Percentiles rank a stretch among this genome's conserved stretches.
Conservation (phyloP, 768 basidiomycete genomes). For the Leccinum incarnatum region DNA sequence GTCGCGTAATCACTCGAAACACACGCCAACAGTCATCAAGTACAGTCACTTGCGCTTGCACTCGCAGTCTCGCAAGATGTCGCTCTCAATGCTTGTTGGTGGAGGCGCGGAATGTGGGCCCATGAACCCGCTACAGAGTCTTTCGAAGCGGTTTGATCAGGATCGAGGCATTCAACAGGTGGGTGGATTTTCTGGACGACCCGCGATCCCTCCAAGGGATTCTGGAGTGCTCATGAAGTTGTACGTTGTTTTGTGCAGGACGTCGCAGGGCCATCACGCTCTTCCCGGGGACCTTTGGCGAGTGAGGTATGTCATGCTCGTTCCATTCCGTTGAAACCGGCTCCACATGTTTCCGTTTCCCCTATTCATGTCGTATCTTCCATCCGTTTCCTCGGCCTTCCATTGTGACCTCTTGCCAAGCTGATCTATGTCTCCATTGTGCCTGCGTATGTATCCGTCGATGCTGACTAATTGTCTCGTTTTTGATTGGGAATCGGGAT, state of each 20-base stretch:
- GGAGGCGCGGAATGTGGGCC: constrained; percentile 77
- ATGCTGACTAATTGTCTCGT: background rate
- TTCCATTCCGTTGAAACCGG: constrained; percentile 8
- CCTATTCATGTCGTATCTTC: constrained; percentile 2
- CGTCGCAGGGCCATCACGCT: constrained; percentile 56
- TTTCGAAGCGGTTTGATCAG: constrained; percentile 75
- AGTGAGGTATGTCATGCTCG: constrained; percentile 45
- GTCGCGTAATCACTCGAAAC: background rate
- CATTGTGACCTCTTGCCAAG: background rate
- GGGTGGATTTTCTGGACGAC: constrained; percentile 15
- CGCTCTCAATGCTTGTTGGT: constrained; percentile 74
- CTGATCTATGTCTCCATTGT: background rate
- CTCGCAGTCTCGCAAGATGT: constrained; percentile 40
- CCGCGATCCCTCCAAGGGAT: background rate
- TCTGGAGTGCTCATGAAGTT: background rate
- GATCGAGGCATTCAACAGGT: constrained; percentile 83
- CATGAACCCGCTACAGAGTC: constrained; percentile 73
- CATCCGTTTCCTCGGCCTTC: background rate
- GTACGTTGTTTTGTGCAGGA: constrained; percentile 45
- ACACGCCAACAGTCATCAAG: background rate
- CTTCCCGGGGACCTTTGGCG: constrained; percentile 39
- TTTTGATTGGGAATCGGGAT: background rate
- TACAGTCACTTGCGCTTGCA: background rate
- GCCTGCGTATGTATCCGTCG: background rate
- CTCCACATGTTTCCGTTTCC: constrained; percentile 6